These are phyloP conservation scores for Prunus salicina DNA, from an alignment of 306 rosid genomes.

Conservation along the genomic window DNA sequence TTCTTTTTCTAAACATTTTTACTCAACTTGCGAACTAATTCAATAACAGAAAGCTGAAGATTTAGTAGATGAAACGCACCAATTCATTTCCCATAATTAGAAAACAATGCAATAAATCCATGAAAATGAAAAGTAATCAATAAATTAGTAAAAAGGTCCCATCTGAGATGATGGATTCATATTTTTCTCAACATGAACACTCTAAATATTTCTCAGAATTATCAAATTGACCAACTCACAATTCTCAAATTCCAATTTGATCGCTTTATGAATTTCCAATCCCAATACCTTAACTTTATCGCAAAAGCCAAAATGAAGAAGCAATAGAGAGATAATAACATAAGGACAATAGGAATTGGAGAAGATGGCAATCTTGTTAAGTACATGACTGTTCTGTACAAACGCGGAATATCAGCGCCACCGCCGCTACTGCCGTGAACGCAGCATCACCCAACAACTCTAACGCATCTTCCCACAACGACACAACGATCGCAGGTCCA, in stretches of 20 bases:
- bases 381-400: slow-evolving; percentile 70
- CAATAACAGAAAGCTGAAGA: neutral
- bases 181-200: too few relatives aligned
- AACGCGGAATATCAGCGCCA: slow-evolving; percentile 49
- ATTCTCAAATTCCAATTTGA: neutral
- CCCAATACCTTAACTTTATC: neutral
- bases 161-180: neutral
- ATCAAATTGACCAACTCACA: neutral
- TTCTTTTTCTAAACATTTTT: neutral
- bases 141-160: neutral
- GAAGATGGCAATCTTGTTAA: slow-evolving; percentile 78
- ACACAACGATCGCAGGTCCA: neutral
- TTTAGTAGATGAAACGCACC: too few relatives aligned
- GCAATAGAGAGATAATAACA: neutral
- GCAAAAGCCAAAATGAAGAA: neutral
- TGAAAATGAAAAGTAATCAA: neutral
- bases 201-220: neutral
- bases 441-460: slow-evolving; percentile 8
- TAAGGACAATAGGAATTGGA: slow-evolving; percentile 95
- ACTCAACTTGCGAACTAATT: neutral
- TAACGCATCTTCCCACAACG: slow-evolving; percentile 17
- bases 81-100: too few relatives aligned
- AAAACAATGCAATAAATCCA: neutral
- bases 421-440: slow-evolving; percentile 3
- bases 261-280: neutral